Base-by-base conservation (phyloP, 257 asterid species). In the Gentiana straminea region DNA sequence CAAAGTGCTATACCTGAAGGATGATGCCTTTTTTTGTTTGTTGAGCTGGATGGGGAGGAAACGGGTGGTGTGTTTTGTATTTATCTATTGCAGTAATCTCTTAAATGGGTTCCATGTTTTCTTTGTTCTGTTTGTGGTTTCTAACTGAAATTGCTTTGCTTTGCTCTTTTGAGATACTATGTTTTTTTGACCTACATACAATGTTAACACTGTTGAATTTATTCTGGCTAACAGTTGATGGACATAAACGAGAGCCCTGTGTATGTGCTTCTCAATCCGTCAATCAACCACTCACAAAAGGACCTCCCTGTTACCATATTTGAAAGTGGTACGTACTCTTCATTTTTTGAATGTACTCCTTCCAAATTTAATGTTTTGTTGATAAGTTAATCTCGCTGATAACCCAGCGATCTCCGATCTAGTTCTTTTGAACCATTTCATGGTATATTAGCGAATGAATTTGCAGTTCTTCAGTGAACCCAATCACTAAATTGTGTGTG, bases 181-280 rank as follows among this genome's bases (percentile, higher is more conserved):
- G 7, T 13, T 50, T 34, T 58, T 35, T 32, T 54, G 58, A 24
- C 24, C 45, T 7, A 5, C 32, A 10, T 39, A 4, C 33, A 54
- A 11, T 49, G 49, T 36, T 55, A 44, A 24, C 60, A 44, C 44
- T 43, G 46, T 24, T 35, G 56, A 38, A 7, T 24, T 57, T 66
- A 4, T 46, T 57, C 36, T 58, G 48, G 43, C 58, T 63, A 43
- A 58, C 94, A 91, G 95, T 56, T 91, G 68, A 87, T 87, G 98
- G 95, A 87, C 72, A 87, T 91, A 69, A 91, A 91, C 61, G 96
- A 91, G 74, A 91, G 92, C 70, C 96, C 98, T 13, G 82, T 91
- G 4, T 87, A 84, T 64, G 85, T 91, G 64, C 86, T 91, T 78
- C 95, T 91, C 68, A 91, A 87, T 71, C 98, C 98, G 51, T 62